Evolutionary conservation across 345 rosid genomes (phyloP), one percentile per base, ranked within the genome.

Genomic region (Murraya paniculata): DNA sequence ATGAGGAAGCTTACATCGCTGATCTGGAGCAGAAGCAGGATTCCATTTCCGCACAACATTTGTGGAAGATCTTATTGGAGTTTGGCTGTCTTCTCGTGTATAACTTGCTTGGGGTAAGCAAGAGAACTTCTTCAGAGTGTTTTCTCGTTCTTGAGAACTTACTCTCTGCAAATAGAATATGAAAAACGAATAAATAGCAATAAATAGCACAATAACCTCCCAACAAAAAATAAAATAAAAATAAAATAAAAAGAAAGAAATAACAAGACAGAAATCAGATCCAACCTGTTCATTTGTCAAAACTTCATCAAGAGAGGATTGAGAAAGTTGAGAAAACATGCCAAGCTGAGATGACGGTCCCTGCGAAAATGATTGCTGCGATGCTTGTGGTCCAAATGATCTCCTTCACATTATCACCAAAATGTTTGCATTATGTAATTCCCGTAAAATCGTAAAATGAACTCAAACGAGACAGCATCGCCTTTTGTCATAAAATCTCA

Each of bases 361-460:
- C 82, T 90, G 98, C 11, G 98, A 94, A 78, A 90, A 87, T 5
- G 98, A 97, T 75, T 94, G 98, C 76, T 90, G 98, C 28, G 97
- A 91, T 48, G 92, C 72, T 83, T 88, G 95, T 38, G 84, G 80
- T 78, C 88, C 89, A 77, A 72, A 77, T 53, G 91, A 80, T 81
- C 94, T 88, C 89, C 99, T 94, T 81, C 74, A 73, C 7, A 35
- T 80, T 21, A 53, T 14, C n/a, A 38, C 31, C 48, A 75, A 25
- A 36, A 19, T 58, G 36, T 25, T 73, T 33, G 35, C 8, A 8
- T 36, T 16, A 13, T 27, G 22, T 24, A 30, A 57, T 58, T 35
- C 38, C 22, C 39, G 66, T 22, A n/a, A 31, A 27, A 56, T 56
- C 35, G 16, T 13, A 21, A n/a, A 11, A 28, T 0, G 38, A 70